Base-by-base conservation (phyloP, 1,284 basidiomycete species). In the Moesziomyces sp. region DNA sequence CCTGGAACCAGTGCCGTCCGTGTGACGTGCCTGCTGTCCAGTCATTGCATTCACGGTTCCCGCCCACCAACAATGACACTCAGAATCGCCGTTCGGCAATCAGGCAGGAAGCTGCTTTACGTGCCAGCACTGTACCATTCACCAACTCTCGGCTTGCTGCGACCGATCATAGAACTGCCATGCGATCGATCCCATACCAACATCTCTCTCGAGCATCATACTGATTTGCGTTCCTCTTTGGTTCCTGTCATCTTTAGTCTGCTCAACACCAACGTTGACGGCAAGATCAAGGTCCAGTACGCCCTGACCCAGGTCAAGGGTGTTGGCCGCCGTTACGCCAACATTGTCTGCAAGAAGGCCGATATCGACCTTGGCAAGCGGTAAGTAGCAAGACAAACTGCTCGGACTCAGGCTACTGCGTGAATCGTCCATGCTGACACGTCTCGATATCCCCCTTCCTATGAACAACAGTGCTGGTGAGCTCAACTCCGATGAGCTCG, bases 311-410 rank as follows among this genome's bases (percentile, higher is more conserved):
- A 99, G 89, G 99, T 99, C 89, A 97, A 97, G 89, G 97, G 97
- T 92, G 96, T 99, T 77, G 97, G 97, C 85, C 92, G 97, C 77
- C 92, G 97, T 71, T 99, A 97, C 88, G 91, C 97, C 86, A 99
- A 99, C 88, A 88, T 99, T 84, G 96, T 99, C 82, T 98, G 95
- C 91, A 99, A 99, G 89, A 99, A 99, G 90, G 97, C 97, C 80
- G 97, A 99, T 88, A 93, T 99, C 64, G 95, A 99, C 86, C 90
- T 99, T 78, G 92, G 90, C 89, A 99, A 99, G 89, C 93, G 97
- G 95, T 97, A 83, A 74, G 92, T 88, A n/a, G 46, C 40, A 38
- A 21, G n/a, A 44, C 21, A 16, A 2, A 2, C 30, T 30, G 30
- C 30, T 30, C 9, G 9, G 30, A 30, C 8, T 9, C 8, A 9